Conservation (phyloP, 176 grass and related monocot species). For the Guadua angustifolia region DNA sequence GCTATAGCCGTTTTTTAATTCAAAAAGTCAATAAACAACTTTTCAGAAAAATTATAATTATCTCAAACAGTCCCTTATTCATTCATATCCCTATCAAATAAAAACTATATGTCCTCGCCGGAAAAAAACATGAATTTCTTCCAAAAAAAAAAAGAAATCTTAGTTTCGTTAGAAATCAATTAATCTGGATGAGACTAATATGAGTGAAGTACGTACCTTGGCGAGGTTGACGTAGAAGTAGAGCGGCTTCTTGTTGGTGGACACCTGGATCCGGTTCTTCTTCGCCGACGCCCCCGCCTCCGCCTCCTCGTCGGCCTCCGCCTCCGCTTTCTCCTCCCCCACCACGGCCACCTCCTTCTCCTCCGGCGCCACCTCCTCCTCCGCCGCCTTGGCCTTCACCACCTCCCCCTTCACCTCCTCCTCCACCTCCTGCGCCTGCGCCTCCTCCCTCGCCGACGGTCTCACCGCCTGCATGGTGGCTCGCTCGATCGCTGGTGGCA, state of each 20-base stretch:
- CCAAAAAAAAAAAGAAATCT: neutral
- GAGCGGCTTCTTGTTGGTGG: slow-evolving; percentile 93
- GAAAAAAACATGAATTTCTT: too few species aligned
- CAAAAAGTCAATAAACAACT: too few species aligned
- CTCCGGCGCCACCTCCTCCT: neutral
- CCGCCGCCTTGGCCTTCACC: neutral
- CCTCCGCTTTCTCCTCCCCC: neutral
- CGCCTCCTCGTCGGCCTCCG: neutral
- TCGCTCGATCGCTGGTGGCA: neutral
- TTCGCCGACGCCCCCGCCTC: slow-evolving; percentile 42
- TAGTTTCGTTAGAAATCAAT: neutral
- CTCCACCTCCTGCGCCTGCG: neutral
- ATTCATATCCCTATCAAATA: neutral
- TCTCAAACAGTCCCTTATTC: too few species aligned
- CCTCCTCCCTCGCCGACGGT: slow-evolving; percentile 21
- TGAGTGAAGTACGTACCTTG: slow-evolving; percentile 49
- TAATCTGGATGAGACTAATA: neutral
- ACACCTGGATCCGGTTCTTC: slow-evolving; percentile 95
- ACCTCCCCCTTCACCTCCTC: slow-evolving; percentile 38
- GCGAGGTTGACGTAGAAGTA: slow-evolving; percentile 98
- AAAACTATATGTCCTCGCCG: too few species aligned
- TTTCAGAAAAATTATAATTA: too few species aligned
- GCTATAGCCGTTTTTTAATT: too few species aligned
- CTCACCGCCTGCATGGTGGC: slow-evolving; percentile 43
- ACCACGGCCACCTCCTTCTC: slow-evolving; percentile 39